Evolutionary conservation across 2,329 filamentous ascomycete species (phyloP).

Genomic region (Aaosphaeria pasadenensis): DNA sequence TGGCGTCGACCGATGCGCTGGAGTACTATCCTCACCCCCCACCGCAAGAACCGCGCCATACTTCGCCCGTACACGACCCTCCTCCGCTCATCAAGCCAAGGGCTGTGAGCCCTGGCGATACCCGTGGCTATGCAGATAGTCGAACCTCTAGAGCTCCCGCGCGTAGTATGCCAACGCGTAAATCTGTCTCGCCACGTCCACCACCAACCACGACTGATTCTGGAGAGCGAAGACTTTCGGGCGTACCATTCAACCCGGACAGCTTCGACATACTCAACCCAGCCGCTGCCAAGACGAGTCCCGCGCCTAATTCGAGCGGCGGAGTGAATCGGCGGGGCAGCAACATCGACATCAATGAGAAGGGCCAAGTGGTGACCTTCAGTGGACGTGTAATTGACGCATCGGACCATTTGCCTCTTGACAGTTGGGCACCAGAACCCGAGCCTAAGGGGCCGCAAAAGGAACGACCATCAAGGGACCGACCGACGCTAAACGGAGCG

Average conservation of each 20-base stretch:
- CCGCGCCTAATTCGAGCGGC: slow-evolving; percentile 1
- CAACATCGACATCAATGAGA: slow-evolving; percentile 47
- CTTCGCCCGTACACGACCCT: slow-evolving; percentile 35
- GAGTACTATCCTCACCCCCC: slow-evolving; percentile 46
- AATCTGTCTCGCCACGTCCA: slow-evolving; percentile 72
- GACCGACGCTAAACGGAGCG: slow-evolving; percentile 52
- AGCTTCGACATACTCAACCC: slow-evolving; percentile 74
- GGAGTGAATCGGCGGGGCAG: slow-evolving; percentile 27
- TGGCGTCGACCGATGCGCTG: slow-evolving; percentile 22
- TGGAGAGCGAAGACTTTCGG: slow-evolving; percentile 53
- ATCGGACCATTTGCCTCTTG: slow-evolving; percentile 74
- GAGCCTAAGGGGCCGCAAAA: slow-evolving; percentile 56
- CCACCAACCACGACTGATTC: slow-evolving; percentile 41
- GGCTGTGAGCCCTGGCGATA: slow-evolving; percentile 40
- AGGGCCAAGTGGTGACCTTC: slow-evolving; percentile 70
- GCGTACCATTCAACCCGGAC: slow-evolving; percentile 71
- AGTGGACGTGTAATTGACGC: slow-evolving; percentile 77
- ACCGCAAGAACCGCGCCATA: slow-evolving; percentile 33
- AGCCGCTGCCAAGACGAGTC: slow-evolving; percentile 23
- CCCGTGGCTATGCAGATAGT: slow-evolving; percentile 24
- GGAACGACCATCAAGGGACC: slow-evolving; percentile 38
- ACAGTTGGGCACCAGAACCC: slow-evolving; percentile 75
- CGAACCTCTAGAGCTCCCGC: slow-evolving; percentile 40
- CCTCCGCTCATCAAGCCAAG: slow-evolving; percentile 43
- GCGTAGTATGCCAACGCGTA: slow-evolving; percentile 56